A percentile compares a stretch with the other conserved stretches of the same genome.
phyloP scores from a whole-genome alignment of 108 stramenopile species.

The Cyclotella kingstonii region DNA sequence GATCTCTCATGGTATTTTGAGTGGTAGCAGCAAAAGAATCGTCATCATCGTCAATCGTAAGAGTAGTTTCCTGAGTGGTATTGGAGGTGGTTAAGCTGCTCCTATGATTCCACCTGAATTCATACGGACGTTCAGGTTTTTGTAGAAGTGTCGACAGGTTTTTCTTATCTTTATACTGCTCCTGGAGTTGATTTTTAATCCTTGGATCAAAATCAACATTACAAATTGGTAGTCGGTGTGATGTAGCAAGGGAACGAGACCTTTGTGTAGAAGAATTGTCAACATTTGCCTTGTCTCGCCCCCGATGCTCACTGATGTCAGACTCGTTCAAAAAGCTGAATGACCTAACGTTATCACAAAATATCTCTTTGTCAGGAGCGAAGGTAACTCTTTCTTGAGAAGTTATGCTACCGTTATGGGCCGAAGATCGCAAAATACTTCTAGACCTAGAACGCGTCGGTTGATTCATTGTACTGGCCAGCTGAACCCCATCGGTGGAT shows the following conservation, averaged over 20 bases:
- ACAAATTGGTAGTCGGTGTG: not conserved
- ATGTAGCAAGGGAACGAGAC: not conserved
- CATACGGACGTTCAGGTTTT: constrained; percentile 6
- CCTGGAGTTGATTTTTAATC: not conserved
- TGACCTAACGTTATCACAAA: not conserved
- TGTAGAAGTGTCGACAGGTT: not conserved
- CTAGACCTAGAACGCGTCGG: not conserved
- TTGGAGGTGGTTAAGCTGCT: not conserved
- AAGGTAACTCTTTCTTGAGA: constrained; percentile 12
- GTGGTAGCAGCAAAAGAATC: constrained; percentile 1
- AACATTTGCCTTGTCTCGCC: not conserved
- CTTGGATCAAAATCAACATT: constrained; percentile 7
- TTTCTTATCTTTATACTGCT: not conserved
- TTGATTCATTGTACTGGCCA: not conserved
- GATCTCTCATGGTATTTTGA: not conserved
- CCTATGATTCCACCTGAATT: not conserved
- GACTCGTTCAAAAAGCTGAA: not conserved
- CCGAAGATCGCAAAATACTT: constrained; percentile 5
- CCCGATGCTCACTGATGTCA: not conserved
- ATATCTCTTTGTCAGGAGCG: not conserved
- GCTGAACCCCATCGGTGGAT: not conserved
- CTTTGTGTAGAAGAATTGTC: not conserved
- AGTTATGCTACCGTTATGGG: constrained; percentile 6
- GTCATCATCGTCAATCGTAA: constrained; percentile 8
- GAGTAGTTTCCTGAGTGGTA: constrained; percentile 2